Evolutionary conservation across 805 yeast species (phyloP), one percentile per base, ranked within the genome.

Genomic region (Barnettozyma californica): DNA sequence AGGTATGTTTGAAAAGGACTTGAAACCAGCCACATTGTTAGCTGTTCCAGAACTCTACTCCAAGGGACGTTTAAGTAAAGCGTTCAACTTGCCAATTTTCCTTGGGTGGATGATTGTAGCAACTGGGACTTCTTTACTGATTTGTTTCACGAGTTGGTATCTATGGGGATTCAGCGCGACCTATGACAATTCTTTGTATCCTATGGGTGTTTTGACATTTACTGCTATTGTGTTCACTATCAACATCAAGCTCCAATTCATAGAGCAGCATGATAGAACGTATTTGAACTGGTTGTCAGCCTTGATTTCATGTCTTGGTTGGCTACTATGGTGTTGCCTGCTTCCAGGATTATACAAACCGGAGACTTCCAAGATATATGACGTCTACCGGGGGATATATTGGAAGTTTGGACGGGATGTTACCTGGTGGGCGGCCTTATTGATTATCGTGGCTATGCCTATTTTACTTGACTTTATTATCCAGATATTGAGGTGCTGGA

Each of bases 1-100:
- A 46, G 99, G 99, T n/a, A 87, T 91, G 81, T 85, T 94, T 66
- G 96, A 92, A 59, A 86, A 85, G 61, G 99, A 94, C 60, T 73
- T 94, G 62, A 75, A 81, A 43, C 95, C 98, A 1, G 80, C 94
- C 1, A 92, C 98, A 0, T 72, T 94, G 46, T 64, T 92, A 45
- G 94, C 98, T 0, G 86, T 90, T 5, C 99, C 99, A 0, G 97
- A 91, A 65, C 70, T 94, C 25, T 94, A 94, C 62, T 58, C 81
- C 2, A 80, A 75, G 43, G 97, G 98, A 2, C 76, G 94, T 47
- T 69, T 77, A 35, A 85, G 82, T 55, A 77, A 81, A 61, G 84
- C 83, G 3, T 92, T 94, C 68, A 86, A 86, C 59, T 61, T 90
- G 55, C 67, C 66, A 46, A 69, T 87, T 5, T 90, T 91, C 54